Base-by-base conservation (phyloP, 2,329 filamentous ascomycete species). In the Xylaria sp. region DNA sequence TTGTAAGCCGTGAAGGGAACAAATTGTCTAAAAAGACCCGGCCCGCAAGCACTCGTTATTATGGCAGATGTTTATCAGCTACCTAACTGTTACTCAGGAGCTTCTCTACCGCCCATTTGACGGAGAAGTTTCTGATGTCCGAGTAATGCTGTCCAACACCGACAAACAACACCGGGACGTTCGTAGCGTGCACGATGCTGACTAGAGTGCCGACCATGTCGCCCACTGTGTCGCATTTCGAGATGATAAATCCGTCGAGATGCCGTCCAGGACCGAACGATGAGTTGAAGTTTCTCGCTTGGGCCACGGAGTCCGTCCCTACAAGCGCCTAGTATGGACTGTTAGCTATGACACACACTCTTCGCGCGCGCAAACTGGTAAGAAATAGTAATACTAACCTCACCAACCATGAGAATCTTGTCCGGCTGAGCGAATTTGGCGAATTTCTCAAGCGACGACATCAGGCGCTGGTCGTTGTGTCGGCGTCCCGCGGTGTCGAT, bases 161-260 rank as follows among this genome's bases (percentile, higher is more conserved):
- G 66, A 99, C 83, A 72, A 99, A 99, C 9, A 97, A 82, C 18
- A 99, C 92, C 0, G 95, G 95, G 51, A 99, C 95, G 34, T 93
- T 91, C 2, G 95, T 99, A 2, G 94, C 93, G 76, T 97, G 93
- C 46, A 99, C 93, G 80, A 99, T 93, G 73, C 91, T 96, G 63
- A 99, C 94, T 64, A 99, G 79, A 2, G 93, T 97, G 67, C 83
- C 92, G 49, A 97, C 92, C 92, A 97, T 97, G 76, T 97, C 93
- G n/a, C 94, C 95, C 44, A 99, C 95, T 0, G 94, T 99, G 77
- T 99, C 94, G 74, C 94, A 97, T 76, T 99, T 99, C 62, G 89
- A 93, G 68, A 99, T 97, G 72, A 99, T 96, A 75, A 99, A 99
- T 4, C 94, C 94, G 75, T 99, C 95, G 44, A 99, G 81, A 34